These are phyloP conservation scores for Sparassis latifolia DNA, from an alignment of 1,284 basidiomycete species.

Conservation along the genomic window DNA sequence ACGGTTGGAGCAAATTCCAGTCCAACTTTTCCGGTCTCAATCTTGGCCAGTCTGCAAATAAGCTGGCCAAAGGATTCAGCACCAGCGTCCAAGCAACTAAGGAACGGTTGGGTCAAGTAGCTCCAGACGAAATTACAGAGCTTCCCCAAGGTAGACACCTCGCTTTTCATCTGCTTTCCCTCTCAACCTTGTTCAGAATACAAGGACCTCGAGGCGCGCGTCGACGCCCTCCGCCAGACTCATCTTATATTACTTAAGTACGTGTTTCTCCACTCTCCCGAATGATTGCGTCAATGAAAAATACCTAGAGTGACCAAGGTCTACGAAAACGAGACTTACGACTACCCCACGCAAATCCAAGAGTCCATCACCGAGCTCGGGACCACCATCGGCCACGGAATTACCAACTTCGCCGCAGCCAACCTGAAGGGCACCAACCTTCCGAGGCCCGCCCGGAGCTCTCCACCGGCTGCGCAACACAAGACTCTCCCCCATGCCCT, in stretches of 20 bases:
- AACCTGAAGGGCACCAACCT: slow-evolving; percentile 89
- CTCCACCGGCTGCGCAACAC: slow-evolving; percentile 55
- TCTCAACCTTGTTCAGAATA: slow-evolving; percentile 59
- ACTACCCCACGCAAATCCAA: slow-evolving; percentile 79
- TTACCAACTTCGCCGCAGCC: slow-evolving; percentile 82
- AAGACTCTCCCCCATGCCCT: slow-evolving; percentile 97
- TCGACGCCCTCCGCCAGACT: slow-evolving; percentile 84
- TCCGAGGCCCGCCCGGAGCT: slow-evolving; percentile 64
- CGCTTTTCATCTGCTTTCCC: slow-evolving; percentile 5
- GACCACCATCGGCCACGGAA: slow-evolving; percentile 68
- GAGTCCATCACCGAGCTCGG: slow-evolving; percentile 71
- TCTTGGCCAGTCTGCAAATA: slow-evolving; percentile 62
- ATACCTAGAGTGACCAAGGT: slow-evolving; percentile 69
- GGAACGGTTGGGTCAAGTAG: slow-evolving; percentile 86
- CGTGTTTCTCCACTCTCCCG: slow-evolving; percentile 15
- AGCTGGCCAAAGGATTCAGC: slow-evolving; percentile 78
- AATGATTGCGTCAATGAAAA: not conserved
- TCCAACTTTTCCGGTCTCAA: slow-evolving; percentile 55
- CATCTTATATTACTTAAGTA: slow-evolving; percentile 81
- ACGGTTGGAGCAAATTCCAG: slow-evolving; percentile 68
- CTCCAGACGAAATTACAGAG: slow-evolving; percentile 93
- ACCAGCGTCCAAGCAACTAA: slow-evolving; percentile 86
- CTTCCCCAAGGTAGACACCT: slow-evolving; percentile 63
- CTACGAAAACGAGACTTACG: slow-evolving; percentile 83
- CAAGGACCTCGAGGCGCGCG: slow-evolving; percentile 90